Evolutionary conservation across 2,329 filamentous ascomycete species (phyloP).

Genomic region (Cadophora malorum): DNA sequence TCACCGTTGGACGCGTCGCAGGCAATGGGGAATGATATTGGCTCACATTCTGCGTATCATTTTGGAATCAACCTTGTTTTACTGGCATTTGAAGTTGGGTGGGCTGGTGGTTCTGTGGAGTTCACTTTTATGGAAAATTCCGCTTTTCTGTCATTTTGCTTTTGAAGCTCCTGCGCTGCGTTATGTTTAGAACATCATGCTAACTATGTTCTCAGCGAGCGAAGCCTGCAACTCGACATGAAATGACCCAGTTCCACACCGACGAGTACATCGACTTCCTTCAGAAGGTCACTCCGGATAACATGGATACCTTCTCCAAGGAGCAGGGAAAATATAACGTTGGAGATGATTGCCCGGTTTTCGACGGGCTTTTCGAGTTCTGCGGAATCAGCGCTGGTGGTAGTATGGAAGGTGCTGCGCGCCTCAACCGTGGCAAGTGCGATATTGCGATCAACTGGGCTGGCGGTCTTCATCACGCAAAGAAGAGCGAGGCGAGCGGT

Average conservation of each 20-base stretch:
- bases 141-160: background rate
- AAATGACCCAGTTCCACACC: conserved; percentile 94
- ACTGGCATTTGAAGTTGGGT: background rate
- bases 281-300: conserved; percentile 94
- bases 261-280: conserved; percentile 96
- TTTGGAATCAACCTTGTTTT: background rate
- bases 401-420: conserved; percentile 90
- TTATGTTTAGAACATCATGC: background rate
- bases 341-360: conserved; percentile 95
- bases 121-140: background rate
- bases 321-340: conserved; percentile 96
- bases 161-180: background rate
- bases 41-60: background rate
- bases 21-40: background rate
- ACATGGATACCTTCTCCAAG: conserved; percentile 91
- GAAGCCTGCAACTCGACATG: conserved; percentile 85
- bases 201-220: conserved; percentile 62
- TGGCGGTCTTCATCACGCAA: conserved; percentile 94
- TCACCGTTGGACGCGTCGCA: background rate
- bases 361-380: conserved; percentile 97
- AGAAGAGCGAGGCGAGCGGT: conserved; percentile 93
- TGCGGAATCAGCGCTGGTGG: conserved; percentile 94
- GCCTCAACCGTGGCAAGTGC: conserved; percentile 88
- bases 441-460: conserved; percentile 99
- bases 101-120: background rate